A percentile compares a stretch with the other conserved stretches of the same genome.
Evolutionary conservation across 257 asterid genomes (phyloP).

Genomic region (Parsonsia alboflavescens): DNA sequence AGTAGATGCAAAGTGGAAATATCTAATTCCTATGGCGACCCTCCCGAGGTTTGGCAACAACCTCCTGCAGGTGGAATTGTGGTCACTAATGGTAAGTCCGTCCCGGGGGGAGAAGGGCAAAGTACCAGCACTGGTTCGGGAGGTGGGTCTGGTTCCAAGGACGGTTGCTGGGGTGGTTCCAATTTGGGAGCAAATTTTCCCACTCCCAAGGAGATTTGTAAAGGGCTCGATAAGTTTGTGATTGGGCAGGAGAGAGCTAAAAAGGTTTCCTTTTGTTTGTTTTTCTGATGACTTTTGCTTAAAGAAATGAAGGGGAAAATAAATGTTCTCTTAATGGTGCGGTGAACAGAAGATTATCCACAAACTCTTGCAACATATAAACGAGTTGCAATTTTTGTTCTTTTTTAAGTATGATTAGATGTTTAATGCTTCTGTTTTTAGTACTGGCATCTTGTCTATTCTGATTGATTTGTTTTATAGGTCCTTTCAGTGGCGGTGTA

Average conservation of each 20-base stretch:
- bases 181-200: slow-evolving; percentile 72
- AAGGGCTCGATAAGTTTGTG: slow-evolving; percentile 93
- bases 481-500: slow-evolving; percentile 98
- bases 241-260: slow-evolving; percentile 97
- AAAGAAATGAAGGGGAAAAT: neutral
- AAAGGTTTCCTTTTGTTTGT: slow-evolving; percentile 45
- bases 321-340: neutral
- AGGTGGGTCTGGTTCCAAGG: slow-evolving; percentile 55
- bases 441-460: neutral
- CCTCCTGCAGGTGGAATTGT: slow-evolving; percentile 70
- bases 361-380: neutral
- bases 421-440: neutral
- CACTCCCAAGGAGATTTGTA: slow-evolving; percentile 92
- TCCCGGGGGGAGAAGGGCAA: slow-evolving; percentile 47
- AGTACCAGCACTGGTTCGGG: slow-evolving; percentile 48
- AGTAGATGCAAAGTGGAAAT: slow-evolving; percentile 31
- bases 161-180: slow-evolving; percentile 91
- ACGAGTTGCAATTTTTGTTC: neutral
- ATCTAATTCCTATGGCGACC: slow-evolving; percentile 72
- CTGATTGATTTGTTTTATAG: slow-evolving; percentile 32
- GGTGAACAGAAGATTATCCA: neutral
- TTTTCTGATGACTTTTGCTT: neutral
- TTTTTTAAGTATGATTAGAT: neutral
- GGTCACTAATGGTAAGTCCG: slow-evolving; percentile 53
- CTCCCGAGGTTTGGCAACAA: slow-evolving; percentile 99